phyloP scores from a whole-genome alignment of 73 alveolate species.

The Paramecium tetraurelia region DNA sequence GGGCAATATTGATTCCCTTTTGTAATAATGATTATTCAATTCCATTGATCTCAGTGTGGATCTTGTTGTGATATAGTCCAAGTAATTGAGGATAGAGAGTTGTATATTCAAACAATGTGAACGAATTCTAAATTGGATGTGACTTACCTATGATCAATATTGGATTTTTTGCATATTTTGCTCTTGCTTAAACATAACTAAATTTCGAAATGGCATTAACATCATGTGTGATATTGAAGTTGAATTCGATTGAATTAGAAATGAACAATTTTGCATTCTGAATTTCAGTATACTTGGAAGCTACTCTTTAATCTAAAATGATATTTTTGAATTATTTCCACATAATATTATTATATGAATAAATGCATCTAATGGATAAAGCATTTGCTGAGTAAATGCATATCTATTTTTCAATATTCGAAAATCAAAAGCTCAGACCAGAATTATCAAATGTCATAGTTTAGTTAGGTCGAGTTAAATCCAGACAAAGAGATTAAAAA shows the following conservation, averaged over 20 bases:
- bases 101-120: background rate
- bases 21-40: background rate
- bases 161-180: background rate
- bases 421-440: background rate
- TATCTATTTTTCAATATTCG: background rate
- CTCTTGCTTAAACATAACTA: background rate
- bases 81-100: constrained; percentile 14
- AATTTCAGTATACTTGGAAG: background rate
- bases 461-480: background rate
- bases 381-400: background rate
- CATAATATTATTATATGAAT: constrained; percentile 5
- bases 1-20: background rate
- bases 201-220: background rate
- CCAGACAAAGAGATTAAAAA: background rate
- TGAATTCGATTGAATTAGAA: background rate
- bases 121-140: background rate
- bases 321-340: constrained; percentile 2
- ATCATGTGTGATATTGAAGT: background rate
- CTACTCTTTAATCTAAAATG: background rate
- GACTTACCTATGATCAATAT: background rate
- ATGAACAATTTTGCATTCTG: background rate
- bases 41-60: background rate
- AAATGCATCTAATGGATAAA: background rate
- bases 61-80: background rate
- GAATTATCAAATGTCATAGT: background rate